phyloP scores from a whole-genome alignment of 495 filamentous ascomycete species.

The Ascobolus immersus region DNA sequence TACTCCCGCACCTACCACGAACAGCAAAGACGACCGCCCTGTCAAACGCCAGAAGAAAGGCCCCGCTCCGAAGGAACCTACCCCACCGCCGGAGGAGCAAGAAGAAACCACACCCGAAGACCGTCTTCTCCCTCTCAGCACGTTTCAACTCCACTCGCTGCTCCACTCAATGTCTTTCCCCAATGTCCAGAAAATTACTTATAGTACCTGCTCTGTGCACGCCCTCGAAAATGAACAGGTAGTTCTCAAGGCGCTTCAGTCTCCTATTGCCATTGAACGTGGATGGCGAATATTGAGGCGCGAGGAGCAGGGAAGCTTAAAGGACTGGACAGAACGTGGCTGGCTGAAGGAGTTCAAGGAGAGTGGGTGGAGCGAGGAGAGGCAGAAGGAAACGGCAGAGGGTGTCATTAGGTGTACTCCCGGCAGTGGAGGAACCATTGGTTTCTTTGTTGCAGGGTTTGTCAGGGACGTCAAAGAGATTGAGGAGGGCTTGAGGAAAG shows the following conservation, averaged over 20 bases:
- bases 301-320: conserved; percentile 38
- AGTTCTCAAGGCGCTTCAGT: conserved; percentile 39
- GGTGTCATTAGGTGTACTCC: conserved; percentile 61
- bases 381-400: conserved; percentile 30
- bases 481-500: too few relatives aligned
- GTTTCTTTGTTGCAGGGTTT: conserved; percentile 48
- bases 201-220: conserved; percentile 80
- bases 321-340: conserved; percentile 42
- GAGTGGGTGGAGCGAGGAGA: conserved; percentile 3
- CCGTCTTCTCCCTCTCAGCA: conserved; percentile 44
- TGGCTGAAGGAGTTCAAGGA: conserved; percentile 16
- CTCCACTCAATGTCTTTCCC: conserved; percentile 68
- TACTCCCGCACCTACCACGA: conserved; percentile 79
- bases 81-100: conserved; percentile 6
- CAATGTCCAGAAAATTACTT: conserved; percentile 48
- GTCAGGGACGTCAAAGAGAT: conserved; percentile 22
- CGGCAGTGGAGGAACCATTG: conserved; percentile 52
- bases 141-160: conserved; percentile 52
- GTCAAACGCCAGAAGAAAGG: conserved; percentile 24
- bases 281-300: conserved; percentile 55
- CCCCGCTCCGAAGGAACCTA: conserved; percentile 18
- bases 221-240: conserved; percentile 71
- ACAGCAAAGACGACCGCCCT: conserved; percentile 95
- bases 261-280: conserved; percentile 32
- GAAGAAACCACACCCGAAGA: conserved; percentile 7